These are phyloP conservation scores for Nelumbo lutea DNA, from an alignment of 164 flowering plant species.

Conservation along the genomic window DNA sequence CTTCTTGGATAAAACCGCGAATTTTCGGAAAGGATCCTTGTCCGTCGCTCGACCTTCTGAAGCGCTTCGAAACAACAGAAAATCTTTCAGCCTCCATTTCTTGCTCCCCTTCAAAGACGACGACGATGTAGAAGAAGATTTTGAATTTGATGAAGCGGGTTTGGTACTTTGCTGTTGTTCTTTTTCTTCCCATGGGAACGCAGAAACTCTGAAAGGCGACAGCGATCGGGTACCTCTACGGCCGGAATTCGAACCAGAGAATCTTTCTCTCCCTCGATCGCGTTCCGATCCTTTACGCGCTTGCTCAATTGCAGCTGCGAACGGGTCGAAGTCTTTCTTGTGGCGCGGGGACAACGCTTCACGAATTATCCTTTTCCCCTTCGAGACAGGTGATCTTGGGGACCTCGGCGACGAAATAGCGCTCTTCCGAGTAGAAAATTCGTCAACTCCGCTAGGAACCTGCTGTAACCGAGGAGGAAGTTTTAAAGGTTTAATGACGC, in stretches of 20 bases:
- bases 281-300: slow-evolving; percentile 17
- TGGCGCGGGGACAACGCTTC: slow-evolving; percentile 42
- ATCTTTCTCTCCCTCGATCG: slow-evolving; percentile 45
- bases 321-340: slow-evolving; percentile 30
- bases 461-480: slow-evolving; percentile 38
- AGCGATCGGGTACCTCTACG: slow-evolving; percentile 56
- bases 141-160: slow-evolving; percentile 7
- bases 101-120: slow-evolving; percentile 24
- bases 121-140: slow-evolving; percentile 16
- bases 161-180: slow-evolving; percentile 8
- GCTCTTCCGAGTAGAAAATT: neutral
- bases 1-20: slow-evolving; percentile 30
- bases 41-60: slow-evolving; percentile 81
- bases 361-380: slow-evolving; percentile 30
- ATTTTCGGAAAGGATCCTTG: slow-evolving; percentile 65
- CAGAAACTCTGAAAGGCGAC: slow-evolving; percentile 50
- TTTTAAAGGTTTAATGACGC: slow-evolving; percentile 49
- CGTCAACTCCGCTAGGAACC: neutral
- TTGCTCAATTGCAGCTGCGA: slow-evolving; percentile 18
- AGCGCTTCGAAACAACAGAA: slow-evolving; percentile 80
- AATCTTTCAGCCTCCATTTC: slow-evolving; percentile 76
- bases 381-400: slow-evolving; percentile 26
- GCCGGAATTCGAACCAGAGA: slow-evolving; percentile 18
- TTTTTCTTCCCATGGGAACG: slow-evolving; percentile 39
- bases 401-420: slow-evolving; percentile 31